phyloP scores from a whole-genome alignment of 2,329 filamentous ascomycete genomes.

The Colletotrichum coccodes region DNA sequence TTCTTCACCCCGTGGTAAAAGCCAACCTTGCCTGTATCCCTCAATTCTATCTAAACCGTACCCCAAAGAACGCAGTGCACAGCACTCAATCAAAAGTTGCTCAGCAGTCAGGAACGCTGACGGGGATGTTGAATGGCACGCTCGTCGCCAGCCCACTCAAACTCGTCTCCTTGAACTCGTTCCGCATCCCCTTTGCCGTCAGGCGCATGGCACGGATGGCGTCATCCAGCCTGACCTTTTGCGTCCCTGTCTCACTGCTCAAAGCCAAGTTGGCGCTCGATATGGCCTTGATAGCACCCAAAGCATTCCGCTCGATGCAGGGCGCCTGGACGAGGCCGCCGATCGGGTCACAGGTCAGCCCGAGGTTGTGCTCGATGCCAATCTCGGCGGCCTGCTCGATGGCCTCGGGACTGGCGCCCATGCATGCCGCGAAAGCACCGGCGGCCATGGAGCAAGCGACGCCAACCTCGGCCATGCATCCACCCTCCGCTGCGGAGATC shows the following conservation, averaged over 20 bases:
- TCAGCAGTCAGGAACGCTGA: constrained; percentile 62
- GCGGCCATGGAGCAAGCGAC: constrained; percentile 64
- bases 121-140: constrained; percentile 59
- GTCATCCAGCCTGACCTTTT: constrained; percentile 60
- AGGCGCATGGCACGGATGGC: constrained; percentile 61
- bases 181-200: constrained; percentile 61
- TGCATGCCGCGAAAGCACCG: constrained; percentile 60
- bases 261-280: constrained; percentile 60
- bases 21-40: no score
- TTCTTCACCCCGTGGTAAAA: no score
- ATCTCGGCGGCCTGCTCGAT: constrained; percentile 63
- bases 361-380: constrained; percentile 63
- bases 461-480: constrained; percentile 64
- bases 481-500: constrained; percentile 61
- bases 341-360: constrained; percentile 61
- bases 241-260: constrained; percentile 53
- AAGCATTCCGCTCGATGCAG: constrained; percentile 61
- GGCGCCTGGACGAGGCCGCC: constrained; percentile 61
- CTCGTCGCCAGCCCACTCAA: constrained; percentile 61
- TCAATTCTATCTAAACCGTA: background rate
- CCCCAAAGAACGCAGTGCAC: background rate
- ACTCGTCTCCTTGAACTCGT: constrained; percentile 64
- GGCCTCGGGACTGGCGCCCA: constrained; percentile 60
- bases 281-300: constrained; percentile 62
- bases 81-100: background rate